These are phyloP conservation scores for Trichoderma sp. DNA, from an alignment of 2,329 filamentous ascomycete genomes.

Conservation along the genomic window DNA sequence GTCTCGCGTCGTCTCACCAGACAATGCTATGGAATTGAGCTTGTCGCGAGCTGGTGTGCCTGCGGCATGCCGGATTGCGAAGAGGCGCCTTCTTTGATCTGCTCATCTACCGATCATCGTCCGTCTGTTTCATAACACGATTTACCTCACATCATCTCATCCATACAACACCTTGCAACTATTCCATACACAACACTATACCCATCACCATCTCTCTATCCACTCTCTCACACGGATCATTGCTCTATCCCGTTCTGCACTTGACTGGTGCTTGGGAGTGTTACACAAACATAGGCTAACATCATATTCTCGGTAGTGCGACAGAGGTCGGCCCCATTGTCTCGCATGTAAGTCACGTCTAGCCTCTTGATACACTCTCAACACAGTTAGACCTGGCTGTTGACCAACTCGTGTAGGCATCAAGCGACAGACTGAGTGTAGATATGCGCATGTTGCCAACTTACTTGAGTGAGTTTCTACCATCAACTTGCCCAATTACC, in stretches of 20 bases:
- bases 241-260: not conserved
- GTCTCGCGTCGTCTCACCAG: not conserved
- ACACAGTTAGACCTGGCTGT: not conserved
- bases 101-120: not conserved
- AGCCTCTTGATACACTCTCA: not conserved
- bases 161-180: not conserved
- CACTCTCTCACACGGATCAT: not conserved
- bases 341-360: slow-evolving; percentile 56
- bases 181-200: not conserved
- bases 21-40: not conserved
- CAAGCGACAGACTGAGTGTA: slow-evolving; percentile 74
- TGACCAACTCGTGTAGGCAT: slow-evolving; percentile 55
- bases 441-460: slow-evolving; percentile 75
- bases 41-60: not conserved
- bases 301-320: slow-evolving; percentile 56
- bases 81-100: not conserved
- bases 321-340: slow-evolving; percentile 70
- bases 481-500: not conserved
- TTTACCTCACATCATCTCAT: not conserved
- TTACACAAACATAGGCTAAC: slow-evolving; percentile 13
- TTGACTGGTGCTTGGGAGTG: not conserved
- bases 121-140: not conserved
- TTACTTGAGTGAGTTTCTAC: slow-evolving; percentile 64
- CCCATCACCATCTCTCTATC: not conserved
- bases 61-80: not conserved